Evolutionary conservation across 495 filamentous ascomycete genomes (phyloP).

Genomic region (Penicillium lividum): DNA sequence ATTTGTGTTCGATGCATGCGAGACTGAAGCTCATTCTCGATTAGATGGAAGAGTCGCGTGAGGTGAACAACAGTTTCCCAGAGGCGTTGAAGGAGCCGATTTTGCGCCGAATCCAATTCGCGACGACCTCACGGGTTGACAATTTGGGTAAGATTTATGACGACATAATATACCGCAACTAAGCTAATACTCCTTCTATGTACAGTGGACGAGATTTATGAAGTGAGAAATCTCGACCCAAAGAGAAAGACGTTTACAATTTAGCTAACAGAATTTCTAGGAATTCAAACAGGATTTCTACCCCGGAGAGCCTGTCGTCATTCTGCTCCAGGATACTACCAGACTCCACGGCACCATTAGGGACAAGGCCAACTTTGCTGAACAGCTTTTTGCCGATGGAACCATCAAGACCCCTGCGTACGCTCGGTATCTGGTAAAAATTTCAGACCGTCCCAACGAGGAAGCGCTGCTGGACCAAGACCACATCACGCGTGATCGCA

Average conservation of each 20-base stretch:
- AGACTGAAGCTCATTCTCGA: conserved; percentile 6
- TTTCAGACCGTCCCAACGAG: conserved; percentile 66
- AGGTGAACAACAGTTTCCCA: conserved; percentile 88
- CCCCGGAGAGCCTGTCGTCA: conserved; percentile 83
- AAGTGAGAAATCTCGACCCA: conserved; percentile 43
- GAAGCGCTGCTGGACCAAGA: conserved; percentile 79
- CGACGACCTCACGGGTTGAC: conserved; percentile 87
- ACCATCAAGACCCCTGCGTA: conserved; percentile 63
- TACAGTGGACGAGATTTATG: conserved; percentile 66
- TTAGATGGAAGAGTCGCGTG: conserved; percentile 79
- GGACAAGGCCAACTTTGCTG: conserved; percentile 80
- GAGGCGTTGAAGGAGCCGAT: conserved; percentile 90
- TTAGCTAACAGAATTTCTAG: conserved; percentile 49
- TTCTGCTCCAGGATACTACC: conserved; percentile 67
- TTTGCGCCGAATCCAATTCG: conserved; percentile 86
- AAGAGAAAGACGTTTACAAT: background rate
- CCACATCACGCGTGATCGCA: conserved; percentile 83
- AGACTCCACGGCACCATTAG: conserved; percentile 75
- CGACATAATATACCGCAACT: background rate
- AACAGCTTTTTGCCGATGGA: conserved; percentile 62
- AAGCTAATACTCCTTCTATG: conserved; percentile 23
- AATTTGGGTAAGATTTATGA: conserved; percentile 65
- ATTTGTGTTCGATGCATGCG: background rate
- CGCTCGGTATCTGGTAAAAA: conserved; percentile 77
- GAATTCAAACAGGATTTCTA: conserved; percentile 95